Conservation (phyloP, 257 asterid genomes). For the Nicotiana undulata region DNA sequence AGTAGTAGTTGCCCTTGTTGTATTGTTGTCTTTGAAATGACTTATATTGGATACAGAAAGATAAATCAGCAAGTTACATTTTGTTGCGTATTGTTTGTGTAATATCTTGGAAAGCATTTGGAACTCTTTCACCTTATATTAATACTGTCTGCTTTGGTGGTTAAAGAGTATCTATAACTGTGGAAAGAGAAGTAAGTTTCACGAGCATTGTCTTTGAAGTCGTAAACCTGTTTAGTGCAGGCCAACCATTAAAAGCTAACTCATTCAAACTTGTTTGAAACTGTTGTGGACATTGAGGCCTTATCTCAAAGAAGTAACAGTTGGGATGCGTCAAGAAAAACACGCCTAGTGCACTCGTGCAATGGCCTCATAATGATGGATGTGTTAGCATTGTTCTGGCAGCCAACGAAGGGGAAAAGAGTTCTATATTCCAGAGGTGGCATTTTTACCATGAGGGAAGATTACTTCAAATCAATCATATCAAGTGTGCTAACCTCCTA, state of each 20-base stretch:
- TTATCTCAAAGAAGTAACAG: neutral
- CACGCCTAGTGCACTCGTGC: neutral
- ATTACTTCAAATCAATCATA: neutral
- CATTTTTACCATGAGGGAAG: neutral
- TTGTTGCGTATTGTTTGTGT: neutral
- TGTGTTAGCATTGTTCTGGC: neutral
- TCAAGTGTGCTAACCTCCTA: neutral
- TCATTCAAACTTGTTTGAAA: neutral
- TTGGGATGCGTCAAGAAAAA: neutral
- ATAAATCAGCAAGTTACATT: neutral
- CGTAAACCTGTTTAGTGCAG: neutral
- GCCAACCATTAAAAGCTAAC: neutral
- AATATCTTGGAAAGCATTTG: neutral
- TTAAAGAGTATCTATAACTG: neutral
- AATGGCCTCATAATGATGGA: neutral
- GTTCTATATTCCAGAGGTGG: neutral
- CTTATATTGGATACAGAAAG: neutral
- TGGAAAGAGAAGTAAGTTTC: neutral
- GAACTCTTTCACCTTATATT: neutral
- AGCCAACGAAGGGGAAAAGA: neutral
- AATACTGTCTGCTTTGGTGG: neutral
- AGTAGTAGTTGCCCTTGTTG: neutral
- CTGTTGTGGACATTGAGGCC: neutral
- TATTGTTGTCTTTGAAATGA: neutral
- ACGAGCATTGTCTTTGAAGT: neutral